Evolutionary conservation across 495 filamentous ascomycete genomes (phyloP), one percentile per base, ranked within the genome.

Genomic region (Apiosordaria backusii): DNA sequence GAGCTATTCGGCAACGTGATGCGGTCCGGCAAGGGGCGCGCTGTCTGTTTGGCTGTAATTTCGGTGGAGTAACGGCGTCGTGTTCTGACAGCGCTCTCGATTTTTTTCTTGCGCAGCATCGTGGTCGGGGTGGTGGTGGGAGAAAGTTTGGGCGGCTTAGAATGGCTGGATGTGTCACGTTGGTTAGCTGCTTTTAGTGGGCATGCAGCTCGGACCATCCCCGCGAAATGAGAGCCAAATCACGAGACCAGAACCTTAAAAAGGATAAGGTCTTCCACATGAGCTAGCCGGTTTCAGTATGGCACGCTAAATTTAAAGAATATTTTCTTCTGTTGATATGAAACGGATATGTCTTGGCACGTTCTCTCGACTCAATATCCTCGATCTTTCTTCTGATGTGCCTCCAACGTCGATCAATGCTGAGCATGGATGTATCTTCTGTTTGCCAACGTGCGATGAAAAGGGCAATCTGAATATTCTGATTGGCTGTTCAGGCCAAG

Each of bases 91-190:
- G 29, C 3, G 29, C 9, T 45, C 35, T 45, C 35, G 35, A 21
- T 55, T 55, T 55, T 55, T 55, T 55, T 55, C 10, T 55, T 7
- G 4, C n/a, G 4, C 15, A 21, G n/a, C 9, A 3, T 19, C 22
- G 52, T n/a, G 52, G 52, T 55, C 52, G 52, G 52, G 22, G 52
- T 55, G 52, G 52, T 55, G 52, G 52, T 55, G 52, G 52, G 52
- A 55, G 52, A 13, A 19, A 18, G 52, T 23, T 18, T 45, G 10
- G 35, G 35, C 9, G 35, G 35, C 22, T 13, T 3, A 21, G 52
- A 23, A 55, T 55, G 19, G 52, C 52, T 23, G 52, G 22, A 55
- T 55, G 52, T 55, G 52, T 55, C 52, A 55, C 52, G 52, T 55
- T 55, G n/a, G n/a, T 13, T 13, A 1, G 35, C 35, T 45, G 35